Conservation (phyloP, 345 rosid species). For the Geranium brycei region DNA sequence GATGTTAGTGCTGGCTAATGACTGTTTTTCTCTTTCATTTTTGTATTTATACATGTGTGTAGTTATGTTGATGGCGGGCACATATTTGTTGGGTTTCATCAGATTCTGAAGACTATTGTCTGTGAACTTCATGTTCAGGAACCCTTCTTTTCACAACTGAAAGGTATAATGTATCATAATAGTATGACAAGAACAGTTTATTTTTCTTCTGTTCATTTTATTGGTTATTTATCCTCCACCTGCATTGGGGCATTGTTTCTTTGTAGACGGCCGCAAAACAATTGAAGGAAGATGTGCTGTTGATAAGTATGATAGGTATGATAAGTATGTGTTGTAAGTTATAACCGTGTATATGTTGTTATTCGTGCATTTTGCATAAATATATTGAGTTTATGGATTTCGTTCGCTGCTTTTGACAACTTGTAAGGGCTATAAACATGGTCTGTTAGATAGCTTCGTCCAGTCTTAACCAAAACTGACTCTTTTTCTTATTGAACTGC, state of each 20-base stretch:
- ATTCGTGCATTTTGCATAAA: too few relatives aligned
- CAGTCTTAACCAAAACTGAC: too few relatives aligned
- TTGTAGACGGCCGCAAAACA: background rate
- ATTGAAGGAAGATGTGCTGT: background rate
- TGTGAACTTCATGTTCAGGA: background rate
- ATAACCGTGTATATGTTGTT: background rate
- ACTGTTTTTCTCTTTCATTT: background rate
- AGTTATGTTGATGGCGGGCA: too few relatives aligned
- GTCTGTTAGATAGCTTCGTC: too few relatives aligned
- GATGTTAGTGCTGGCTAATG: background rate
- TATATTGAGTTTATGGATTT: too few relatives aligned
- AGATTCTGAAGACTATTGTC: background rate
- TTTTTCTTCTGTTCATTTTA: background rate
- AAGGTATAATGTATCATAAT: background rate
- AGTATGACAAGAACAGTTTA: background rate
- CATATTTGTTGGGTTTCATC: background rate
- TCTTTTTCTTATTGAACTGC: too few relatives aligned
- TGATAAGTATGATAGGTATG: background rate
- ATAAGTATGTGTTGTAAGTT: background rate
- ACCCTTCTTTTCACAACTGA: background rate
- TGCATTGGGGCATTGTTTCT: background rate
- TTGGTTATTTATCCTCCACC: background rate
- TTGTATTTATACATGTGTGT: background rate
- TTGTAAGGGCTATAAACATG: too few relatives aligned
- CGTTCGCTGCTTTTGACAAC: too few relatives aligned